phyloP scores from a whole-genome alignment of 495 filamentous ascomycete genomes.

The Talaromyces trachyspermus region DNA sequence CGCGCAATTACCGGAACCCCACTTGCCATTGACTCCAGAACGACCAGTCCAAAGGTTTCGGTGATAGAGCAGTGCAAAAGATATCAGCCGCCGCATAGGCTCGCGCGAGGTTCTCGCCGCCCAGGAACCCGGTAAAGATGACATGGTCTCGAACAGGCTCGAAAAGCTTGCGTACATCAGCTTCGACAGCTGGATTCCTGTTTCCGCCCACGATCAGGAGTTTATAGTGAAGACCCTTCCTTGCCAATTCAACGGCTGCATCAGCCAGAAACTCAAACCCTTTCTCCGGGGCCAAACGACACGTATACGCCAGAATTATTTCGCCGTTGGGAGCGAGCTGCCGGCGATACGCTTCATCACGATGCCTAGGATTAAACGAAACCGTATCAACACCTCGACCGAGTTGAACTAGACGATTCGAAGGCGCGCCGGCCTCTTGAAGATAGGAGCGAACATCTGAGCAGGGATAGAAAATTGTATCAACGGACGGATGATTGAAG shows the following conservation, averaged over 20 bases:
- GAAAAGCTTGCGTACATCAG: slow-evolving; percentile 46
- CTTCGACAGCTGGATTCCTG: slow-evolving; percentile 48
- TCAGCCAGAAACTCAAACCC: slow-evolving; percentile 55
- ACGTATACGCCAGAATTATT: slow-evolving; percentile 51
- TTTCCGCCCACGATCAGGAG: slow-evolving; percentile 57
- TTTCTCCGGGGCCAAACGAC: slow-evolving; percentile 56
- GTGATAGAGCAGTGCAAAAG: slow-evolving; percentile 60
- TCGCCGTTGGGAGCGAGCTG: slow-evolving; percentile 49
- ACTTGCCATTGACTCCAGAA: slow-evolving; percentile 59
- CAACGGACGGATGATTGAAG: slow-evolving; percentile 47
- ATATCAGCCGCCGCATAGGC: slow-evolving; percentile 55
- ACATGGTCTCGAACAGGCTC: slow-evolving; percentile 38
- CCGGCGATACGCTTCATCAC: slow-evolving; percentile 37
- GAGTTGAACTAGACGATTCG: slow-evolving; percentile 43
- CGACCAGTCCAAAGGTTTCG: slow-evolving; percentile 59
- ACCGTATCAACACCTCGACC: slow-evolving; percentile 54
- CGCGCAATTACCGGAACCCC: slow-evolving; percentile 56
- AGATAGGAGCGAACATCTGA: slow-evolving; percentile 49
- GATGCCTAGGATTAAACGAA: slow-evolving; percentile 43
- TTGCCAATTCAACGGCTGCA: slow-evolving; percentile 39
- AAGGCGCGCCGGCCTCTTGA: slow-evolving; percentile 38
- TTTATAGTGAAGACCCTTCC: slow-evolving; percentile 48
- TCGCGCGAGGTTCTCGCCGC: slow-evolving; percentile 44
- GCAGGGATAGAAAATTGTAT: slow-evolving; percentile 56
- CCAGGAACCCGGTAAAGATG: slow-evolving; percentile 50